Conservation (phyloP, 176 grass and related monocot species). For the Eleusine indica region DNA sequence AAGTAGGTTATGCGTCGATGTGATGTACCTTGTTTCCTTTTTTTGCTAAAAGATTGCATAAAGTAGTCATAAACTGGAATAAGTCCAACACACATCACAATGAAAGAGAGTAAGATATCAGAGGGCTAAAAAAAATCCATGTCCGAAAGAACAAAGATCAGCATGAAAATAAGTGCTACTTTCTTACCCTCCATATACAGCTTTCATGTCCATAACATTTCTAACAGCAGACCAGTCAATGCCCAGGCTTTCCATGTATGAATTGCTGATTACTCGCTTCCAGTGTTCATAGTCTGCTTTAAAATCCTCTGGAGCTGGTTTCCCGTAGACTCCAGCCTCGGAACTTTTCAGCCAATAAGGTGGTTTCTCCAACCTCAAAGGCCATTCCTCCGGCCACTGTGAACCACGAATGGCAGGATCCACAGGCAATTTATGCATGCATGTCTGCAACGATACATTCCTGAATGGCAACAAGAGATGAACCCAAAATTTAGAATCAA, state of each 20-base stretch:
- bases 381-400: constrained; percentile 79
- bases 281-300: constrained; percentile 76
- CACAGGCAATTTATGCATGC: constrained; percentile 74
- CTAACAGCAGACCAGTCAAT: constrained; percentile 74
- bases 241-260: constrained; percentile 66
- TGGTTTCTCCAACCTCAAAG: constrained; percentile 63
- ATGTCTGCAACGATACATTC: constrained; percentile 70
- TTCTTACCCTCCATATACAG: constrained; percentile 87
- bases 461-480: constrained; percentile 40
- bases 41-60: background rate
- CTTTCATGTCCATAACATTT: constrained; percentile 95
- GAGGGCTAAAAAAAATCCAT: constrained; percentile 8
- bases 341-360: constrained; percentile 80
- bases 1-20: background rate
- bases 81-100: background rate
- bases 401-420: constrained; percentile 51
- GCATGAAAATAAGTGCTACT: background rate
- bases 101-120: background rate
- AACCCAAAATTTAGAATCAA: constrained; percentile 28
- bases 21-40: background rate
- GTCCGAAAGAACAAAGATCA: background rate
- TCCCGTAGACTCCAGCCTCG: constrained; percentile 76
- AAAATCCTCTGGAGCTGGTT: constrained; percentile 74
- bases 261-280: constrained; percentile 63
- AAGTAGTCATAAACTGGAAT: background rate